Base-by-base conservation (phyloP, 352 stramenopile genomes). In the Nothophytophthora sp. region DNA sequence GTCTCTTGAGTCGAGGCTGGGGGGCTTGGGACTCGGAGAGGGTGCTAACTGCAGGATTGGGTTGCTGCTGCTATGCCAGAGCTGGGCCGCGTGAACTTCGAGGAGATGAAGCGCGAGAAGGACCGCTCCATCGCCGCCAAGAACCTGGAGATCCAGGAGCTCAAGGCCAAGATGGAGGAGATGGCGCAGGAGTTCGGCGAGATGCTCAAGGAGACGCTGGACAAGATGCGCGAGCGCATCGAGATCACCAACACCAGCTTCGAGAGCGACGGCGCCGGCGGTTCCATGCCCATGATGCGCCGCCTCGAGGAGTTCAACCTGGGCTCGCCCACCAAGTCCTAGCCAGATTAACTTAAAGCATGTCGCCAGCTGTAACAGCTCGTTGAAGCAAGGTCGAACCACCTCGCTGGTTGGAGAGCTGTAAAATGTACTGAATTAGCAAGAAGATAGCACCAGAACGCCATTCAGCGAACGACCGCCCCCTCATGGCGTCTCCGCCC, bases 181-280 rank as follows among this genome's bases (percentile, higher is more conserved):
- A 97, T 98, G 88, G 87, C 87, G 19, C 81, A 92, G 41, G 92
- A 98, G 59, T 98, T 98, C 50, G 89, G 87, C 16, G 88, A 97
- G 28, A 98, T 98, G 92, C 76, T 98, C 18, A 96, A 97, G 55
- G 89, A 97, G 61, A 98, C 90, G 18, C 68, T 98, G 15, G 90
- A 97, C 60, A 96, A 97, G 60, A 98, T 98, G 91, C 80, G 90
- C 32, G 90, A 98, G 74, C 87, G 89, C 51, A 98, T 98, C 40
- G 90, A 98, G 65, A 90, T 97, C 42, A 96, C 81, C 33, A 95
- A 88, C 66, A 88, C 78, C 39, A 96, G 78, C 67, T 96, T 96
- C 43, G 87, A 97, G 48, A 83, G 73, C 55, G 82, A 92, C 37
- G 69, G 87, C n/a, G n/a, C n/a, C n/a, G n/a, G n/a, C 18, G 70